These are phyloP conservation scores for Hamigera avellanea DNA, from an alignment of 495 filamentous ascomycete genomes.

Conservation along the genomic window DNA sequence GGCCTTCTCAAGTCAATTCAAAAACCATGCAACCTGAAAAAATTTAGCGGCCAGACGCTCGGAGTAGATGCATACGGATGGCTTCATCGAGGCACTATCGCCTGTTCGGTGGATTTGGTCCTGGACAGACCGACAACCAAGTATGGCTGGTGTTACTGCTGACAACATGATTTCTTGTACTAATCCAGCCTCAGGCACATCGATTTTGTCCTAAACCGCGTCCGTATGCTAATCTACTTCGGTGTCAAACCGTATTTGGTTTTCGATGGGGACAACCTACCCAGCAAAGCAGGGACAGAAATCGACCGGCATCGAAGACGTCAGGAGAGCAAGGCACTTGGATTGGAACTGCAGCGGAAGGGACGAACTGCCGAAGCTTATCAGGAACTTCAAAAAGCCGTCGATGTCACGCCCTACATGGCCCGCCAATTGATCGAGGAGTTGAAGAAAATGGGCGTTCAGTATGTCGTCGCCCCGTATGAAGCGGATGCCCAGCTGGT, in stretches of 20 bases:
- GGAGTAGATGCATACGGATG: conserved; percentile 96
- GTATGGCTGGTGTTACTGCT: conserved; percentile 32
- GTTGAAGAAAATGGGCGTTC: conserved; percentile 63
- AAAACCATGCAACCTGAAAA: conserved; percentile 72
- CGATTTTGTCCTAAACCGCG: conserved; percentile 81
- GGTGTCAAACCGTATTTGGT: conserved; percentile 87
- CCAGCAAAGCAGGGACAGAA: conserved; percentile 92
- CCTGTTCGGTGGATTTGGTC: conserved; percentile 87
- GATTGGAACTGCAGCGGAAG: conserved; percentile 67
- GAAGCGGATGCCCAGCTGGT: conserved; percentile 95
- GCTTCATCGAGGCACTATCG: conserved; percentile 87
- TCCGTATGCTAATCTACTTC: conserved; percentile 86
- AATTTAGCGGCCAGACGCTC: conserved; percentile 78
- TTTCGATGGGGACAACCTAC: conserved; percentile 92
- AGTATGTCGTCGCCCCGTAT: conserved; percentile 92
- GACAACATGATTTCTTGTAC: not conserved
- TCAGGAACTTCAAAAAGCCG: conserved; percentile 82
- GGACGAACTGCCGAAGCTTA: conserved; percentile 73
- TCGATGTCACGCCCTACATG: conserved; percentile 96
- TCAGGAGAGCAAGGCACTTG: conserved; percentile 59
- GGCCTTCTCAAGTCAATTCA: conserved; percentile 94
- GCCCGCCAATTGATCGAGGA: conserved; percentile 85
- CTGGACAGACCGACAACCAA: conserved; percentile 77
- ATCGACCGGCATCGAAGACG: conserved; percentile 54
- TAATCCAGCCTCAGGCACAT: conserved; percentile 51